Evolutionary conservation across 129 eudicot species (phyloP).

Genomic region (Centrapalus pauciflorus): DNA sequence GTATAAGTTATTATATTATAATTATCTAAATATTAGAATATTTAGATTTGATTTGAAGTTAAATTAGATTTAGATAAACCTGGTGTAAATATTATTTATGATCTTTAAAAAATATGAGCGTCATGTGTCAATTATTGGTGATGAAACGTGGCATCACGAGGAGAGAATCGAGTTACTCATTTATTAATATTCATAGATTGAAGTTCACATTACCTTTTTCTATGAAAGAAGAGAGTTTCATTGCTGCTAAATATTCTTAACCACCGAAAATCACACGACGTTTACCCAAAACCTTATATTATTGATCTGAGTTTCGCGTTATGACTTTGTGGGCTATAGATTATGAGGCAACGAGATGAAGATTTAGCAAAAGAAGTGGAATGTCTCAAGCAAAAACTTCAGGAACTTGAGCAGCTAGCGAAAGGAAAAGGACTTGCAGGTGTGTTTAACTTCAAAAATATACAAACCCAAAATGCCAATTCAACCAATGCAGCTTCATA

Average conservation of each 20-base stretch:
- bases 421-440: conserved; percentile 66
- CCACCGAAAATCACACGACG: not conserved
- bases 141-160: no score
- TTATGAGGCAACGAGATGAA: conserved; percentile 59
- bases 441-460: conserved; percentile 45
- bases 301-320: not conserved
- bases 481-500: conserved; percentile 41
- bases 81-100: no score
- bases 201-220: not conserved
- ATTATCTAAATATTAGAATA: no score
- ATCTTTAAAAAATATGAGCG: not conserved
- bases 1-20: no score
- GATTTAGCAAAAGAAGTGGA: conserved; percentile 68
- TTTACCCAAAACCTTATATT: not conserved
- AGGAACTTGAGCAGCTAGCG: conserved; percentile 68
- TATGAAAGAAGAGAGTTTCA: not conserved
- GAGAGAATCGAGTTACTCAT: no score
- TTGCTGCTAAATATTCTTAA: not conserved
- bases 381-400: conserved; percentile 47
- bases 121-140: no score
- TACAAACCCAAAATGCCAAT: conserved; percentile 35
- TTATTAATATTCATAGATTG: not conserved
- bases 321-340: conserved; percentile 28
- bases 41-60: no score
- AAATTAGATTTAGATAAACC: no score